phyloP scores from a whole-genome alignment of 768 basidiomycete species.

The Panus rudis region DNA sequence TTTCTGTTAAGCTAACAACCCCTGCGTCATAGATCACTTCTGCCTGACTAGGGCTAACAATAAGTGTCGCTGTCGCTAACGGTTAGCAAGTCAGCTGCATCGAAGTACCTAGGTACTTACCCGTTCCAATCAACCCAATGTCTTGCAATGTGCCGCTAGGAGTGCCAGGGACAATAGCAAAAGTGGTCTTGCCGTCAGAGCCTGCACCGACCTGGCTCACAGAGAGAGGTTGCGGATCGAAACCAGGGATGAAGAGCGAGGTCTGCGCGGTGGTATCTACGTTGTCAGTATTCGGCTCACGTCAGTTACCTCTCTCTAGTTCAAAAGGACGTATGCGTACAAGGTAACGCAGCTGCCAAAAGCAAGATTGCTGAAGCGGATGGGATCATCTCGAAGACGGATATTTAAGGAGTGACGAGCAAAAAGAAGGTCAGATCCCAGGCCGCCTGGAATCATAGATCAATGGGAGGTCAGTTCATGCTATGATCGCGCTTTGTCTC shows the following conservation, averaged over 20 bases:
- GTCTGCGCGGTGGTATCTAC: constrained; percentile 26
- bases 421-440: too few relatives aligned
- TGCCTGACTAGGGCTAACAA: constrained; percentile 34
- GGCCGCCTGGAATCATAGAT: too few relatives aligned
- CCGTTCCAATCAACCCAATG: constrained; percentile 32
- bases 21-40: constrained; percentile 28
- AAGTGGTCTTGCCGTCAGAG: constrained; percentile 35
- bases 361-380: too few relatives aligned
- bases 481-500: too few relatives aligned
- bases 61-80: constrained; percentile 32
- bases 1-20: constrained; percentile 14
- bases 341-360: too few relatives aligned
- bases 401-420: too few relatives aligned
- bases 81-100: too few relatives aligned
- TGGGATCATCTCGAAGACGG: too few relatives aligned
- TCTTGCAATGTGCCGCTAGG: constrained; percentile 27
- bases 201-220: constrained; percentile 37
- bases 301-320: too few relatives aligned
- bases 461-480: too few relatives aligned
- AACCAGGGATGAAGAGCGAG: constrained; percentile 40
- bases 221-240: constrained; percentile 37
- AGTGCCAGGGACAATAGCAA: constrained; percentile 29
- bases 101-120: constrained; percentile 25
- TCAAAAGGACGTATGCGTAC: too few relatives aligned
- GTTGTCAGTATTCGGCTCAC: too few relatives aligned